Evolutionary conservation across 352 stramenopile species (phyloP).

Genomic region (Nothophytophthora sp.): DNA sequence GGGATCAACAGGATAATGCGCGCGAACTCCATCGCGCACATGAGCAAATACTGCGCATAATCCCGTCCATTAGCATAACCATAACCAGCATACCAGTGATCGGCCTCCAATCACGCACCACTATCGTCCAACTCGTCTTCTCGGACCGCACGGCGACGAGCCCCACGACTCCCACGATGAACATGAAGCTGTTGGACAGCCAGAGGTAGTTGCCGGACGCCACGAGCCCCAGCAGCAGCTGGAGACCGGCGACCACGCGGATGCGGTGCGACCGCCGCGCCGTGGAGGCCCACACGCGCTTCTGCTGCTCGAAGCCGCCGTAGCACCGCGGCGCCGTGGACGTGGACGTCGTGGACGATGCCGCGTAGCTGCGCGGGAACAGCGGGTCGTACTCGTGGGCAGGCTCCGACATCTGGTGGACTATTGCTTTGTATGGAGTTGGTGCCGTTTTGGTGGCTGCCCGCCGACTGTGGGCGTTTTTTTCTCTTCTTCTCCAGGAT

Average conservation of each 20-base stretch:
- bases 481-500: too few relatives aligned
- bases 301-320: conserved; percentile 80
- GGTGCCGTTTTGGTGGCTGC: neutral
- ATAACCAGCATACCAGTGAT: conserved; percentile 17
- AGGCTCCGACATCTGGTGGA: conserved; percentile 1
- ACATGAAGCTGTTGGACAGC: conserved; percentile 76
- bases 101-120: conserved; percentile 42
- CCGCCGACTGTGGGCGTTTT: too few relatives aligned
- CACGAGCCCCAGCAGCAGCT: conserved; percentile 60
- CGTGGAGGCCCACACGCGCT: conserved; percentile 68
- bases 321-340: conserved; percentile 48
- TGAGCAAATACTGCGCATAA: conserved; percentile 52
- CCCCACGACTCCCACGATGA: conserved; percentile 63
- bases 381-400: conserved; percentile 39
- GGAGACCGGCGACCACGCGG: conserved; percentile 55
- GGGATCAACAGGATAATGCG: conserved; percentile 69
- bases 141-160: conserved; percentile 74
- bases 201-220: conserved; percentile 75
- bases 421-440: too few relatives aligned
- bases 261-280: conserved; percentile 65
- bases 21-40: conserved; percentile 72
- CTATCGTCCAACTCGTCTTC: conserved; percentile 76
- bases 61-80: neutral
- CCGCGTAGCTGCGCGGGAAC: conserved; percentile 31
- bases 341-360: conserved; percentile 35